Evolutionary conservation across 164 flowering plant genomes (phyloP), one percentile per base, ranked within the genome.

Genomic region (Aristolochia contorta): DNA sequence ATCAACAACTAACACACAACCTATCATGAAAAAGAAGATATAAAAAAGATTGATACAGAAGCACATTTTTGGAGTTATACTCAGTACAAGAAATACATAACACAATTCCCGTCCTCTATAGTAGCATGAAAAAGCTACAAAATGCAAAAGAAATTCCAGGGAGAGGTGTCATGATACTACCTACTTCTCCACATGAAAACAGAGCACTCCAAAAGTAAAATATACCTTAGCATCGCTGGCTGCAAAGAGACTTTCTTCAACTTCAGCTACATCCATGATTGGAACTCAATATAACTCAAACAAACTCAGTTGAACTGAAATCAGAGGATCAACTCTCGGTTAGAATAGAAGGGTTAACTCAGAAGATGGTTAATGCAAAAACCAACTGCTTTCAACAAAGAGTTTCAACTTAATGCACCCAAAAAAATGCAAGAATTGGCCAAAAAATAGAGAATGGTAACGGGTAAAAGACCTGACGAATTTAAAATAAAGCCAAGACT

Each of bases 211-310:
- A 15, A 53, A 33, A 52, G 45, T 22, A 33, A 47, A n/a, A 19
- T 16, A 60, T 79, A 91, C 99, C 99, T 91, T 94, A 64, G 97
- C 91, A 80, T 91, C 97, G 33, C 85, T 80, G 33, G 82, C 79
- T 3, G 92, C 83, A 66, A 89, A 82, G 16, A 84, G 64, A 64
- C 63, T 84, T 65, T 91, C 99, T 78, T 94, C 99, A 30, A 84
- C 85, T 67, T 94, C 99, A 12, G 76, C 56, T 27, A 66, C 62
- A 62, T 94, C 99, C 97, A 94, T 91, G 37, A 32, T 72, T 72
- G 58, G 37, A 59, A 22, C 37, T 72, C 56, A 67, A 59, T 66
- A 56, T 43, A 25, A 50, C 54, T 25, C 23, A 51, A 8, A 25
- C 37, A 71, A 65, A 47, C 63, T 51, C 72, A 73, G 65, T 58